Percentiles rank a stretch among this genome's conserved stretches.
Conservation (phyloP, 345 rosid species). For the Sisymbrium altissimum region DNA sequence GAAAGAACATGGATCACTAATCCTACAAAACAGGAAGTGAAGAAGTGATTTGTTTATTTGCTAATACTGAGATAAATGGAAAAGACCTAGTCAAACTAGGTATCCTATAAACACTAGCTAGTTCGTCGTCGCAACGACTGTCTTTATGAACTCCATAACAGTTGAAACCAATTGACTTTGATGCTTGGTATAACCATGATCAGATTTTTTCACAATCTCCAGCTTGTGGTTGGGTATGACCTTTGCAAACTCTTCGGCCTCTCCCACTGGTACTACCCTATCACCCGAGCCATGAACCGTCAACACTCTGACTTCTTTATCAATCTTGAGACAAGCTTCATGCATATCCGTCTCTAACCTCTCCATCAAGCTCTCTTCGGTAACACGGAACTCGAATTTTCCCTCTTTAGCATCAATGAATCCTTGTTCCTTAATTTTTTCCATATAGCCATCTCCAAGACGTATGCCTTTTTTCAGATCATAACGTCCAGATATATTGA, state of each 20-base stretch:
- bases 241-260: conserved; percentile 63
- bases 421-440: no score
- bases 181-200: conserved; percentile 54
- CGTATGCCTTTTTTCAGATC: no score
- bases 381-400: conserved; percentile 40
- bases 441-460: no score
- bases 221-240: conserved; percentile 60
- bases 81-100: no score
- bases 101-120: background rate
- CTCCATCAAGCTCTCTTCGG: conserved; percentile 57
- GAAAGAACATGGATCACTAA: no score
- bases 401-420: conserved; percentile 46
- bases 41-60: no score
- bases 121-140: background rate
- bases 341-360: conserved; percentile 26
- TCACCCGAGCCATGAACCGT: conserved; percentile 71
- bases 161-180: conserved; percentile 45
- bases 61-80: no score
- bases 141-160: conserved; percentile 49
- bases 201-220: conserved; percentile 47
- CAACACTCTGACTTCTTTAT: conserved; percentile 43
- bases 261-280: conserved; percentile 45
- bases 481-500: no score
- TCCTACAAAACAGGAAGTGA: no score
- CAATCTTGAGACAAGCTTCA: conserved; percentile 43